Conservation (phyloP, 768 basidiomycete genomes). For the Tylopilus cervinicoccineus region DNA sequence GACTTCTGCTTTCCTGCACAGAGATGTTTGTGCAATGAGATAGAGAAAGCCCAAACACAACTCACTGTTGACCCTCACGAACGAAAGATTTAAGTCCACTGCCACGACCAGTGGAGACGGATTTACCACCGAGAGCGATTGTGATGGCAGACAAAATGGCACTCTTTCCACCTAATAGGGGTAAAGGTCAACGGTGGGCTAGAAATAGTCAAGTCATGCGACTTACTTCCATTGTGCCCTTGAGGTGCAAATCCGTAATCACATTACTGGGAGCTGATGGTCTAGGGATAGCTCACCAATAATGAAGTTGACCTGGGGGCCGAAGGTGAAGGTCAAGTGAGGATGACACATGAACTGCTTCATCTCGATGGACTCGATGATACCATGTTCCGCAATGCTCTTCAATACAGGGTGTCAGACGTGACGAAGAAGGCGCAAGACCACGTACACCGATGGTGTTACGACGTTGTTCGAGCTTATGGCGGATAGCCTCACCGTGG, state of each 20-base stretch:
- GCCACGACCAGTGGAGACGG: conserved; percentile 86
- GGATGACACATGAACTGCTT: conserved; percentile 96
- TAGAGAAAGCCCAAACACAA: background rate
- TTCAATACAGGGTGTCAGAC: conserved; percentile 27
- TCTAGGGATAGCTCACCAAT: conserved; percentile 53
- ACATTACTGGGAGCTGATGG: background rate
- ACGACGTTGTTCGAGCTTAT: conserved; percentile 44
- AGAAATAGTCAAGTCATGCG: background rate
- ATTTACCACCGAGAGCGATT: conserved; percentile 91
- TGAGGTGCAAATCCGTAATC: conserved; percentile 3
- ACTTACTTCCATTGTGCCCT: conserved; percentile 93
- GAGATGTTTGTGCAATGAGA: conserved; percentile 36
- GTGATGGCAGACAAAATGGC: conserved; percentile 92
- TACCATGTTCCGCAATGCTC: conserved; percentile 81
- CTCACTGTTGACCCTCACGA: conserved; percentile 76
- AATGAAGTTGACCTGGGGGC: conserved; percentile 95
- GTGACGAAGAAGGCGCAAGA: conserved; percentile 39
- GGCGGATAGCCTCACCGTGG: conserved; percentile 53
- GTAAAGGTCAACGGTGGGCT: background rate
- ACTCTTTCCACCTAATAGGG: conserved; percentile 79
- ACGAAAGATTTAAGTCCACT: conserved; percentile 81
- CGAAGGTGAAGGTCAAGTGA: conserved; percentile 77
- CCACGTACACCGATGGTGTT: conserved; percentile 39
- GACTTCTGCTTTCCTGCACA: conserved; percentile 51
- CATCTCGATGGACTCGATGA: conserved; percentile 84